Conservation (phyloP, 345 rosid genomes). For the Hirschfeldia incana region DNA sequence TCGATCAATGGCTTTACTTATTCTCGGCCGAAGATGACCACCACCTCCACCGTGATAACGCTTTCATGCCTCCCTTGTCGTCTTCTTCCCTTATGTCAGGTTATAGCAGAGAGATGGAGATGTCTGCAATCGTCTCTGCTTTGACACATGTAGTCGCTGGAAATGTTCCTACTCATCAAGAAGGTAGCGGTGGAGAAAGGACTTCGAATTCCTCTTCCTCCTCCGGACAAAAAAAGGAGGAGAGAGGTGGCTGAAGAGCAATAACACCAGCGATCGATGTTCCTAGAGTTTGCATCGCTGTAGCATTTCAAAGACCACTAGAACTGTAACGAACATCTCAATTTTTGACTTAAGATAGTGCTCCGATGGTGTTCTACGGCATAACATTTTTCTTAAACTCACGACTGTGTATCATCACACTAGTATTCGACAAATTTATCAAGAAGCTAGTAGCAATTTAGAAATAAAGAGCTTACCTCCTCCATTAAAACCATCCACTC, state of each 20-base stretch:
- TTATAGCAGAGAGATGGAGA: conserved; percentile 61
- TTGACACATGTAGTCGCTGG: conserved; percentile 71
- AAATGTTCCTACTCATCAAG: conserved; percentile 38
- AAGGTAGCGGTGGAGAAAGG: conserved; percentile 24
- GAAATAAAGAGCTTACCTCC: conserved; percentile 52
- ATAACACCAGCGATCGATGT: too few relatives aligned
- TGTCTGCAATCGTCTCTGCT: conserved; percentile 74
- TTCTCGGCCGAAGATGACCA: conserved; percentile 14
- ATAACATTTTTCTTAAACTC: conserved; percentile 15
- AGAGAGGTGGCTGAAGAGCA: conserved; percentile 45
- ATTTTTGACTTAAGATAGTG: too few relatives aligned
- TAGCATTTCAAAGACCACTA: conserved; percentile 19
- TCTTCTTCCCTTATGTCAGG: conserved; percentile 35
- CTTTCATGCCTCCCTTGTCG: neutral
- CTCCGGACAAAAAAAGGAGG: conserved; percentile 41
- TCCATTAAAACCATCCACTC: conserved; percentile 55
- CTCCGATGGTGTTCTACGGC: conserved; percentile 6
- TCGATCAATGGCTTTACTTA: conserved; percentile 38
- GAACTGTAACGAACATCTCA: neutral
- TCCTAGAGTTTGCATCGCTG: too few relatives aligned
- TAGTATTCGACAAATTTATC: neutral
- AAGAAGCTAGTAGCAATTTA: conserved; percentile 14
- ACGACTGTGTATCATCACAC: conserved; percentile 1
- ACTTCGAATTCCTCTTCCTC: conserved; percentile 33
- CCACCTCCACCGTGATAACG: conserved; percentile 6